A percentile compares a stretch with the other conserved stretches of the same genome.
phyloP scores from a whole-genome alignment of 768 basidiomycete genomes.

The Suillus cothurnatus region DNA sequence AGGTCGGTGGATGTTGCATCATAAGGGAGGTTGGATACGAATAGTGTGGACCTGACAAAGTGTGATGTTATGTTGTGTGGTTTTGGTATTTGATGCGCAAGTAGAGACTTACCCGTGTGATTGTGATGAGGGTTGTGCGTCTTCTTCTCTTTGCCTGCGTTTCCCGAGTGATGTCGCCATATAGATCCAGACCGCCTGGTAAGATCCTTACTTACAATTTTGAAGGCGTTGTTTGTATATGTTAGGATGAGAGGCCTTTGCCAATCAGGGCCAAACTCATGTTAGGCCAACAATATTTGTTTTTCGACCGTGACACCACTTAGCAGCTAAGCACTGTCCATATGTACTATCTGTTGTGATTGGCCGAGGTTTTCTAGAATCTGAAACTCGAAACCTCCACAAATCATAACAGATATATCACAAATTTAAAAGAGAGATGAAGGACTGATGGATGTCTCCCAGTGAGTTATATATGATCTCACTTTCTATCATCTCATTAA shows the following conservation, averaged over 20 bases:
- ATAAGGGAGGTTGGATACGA: constrained; percentile 92
- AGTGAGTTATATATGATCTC: neutral
- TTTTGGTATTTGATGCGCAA: neutral
- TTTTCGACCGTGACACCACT: neutral
- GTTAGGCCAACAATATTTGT: neutral
- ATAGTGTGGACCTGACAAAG: constrained; percentile 71
- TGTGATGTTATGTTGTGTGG: neutral
- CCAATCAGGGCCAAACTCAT: neutral
- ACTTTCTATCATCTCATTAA: neutral
- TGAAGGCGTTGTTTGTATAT: constrained; percentile 6
- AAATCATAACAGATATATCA: neutral
- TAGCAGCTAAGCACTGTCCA: neutral
- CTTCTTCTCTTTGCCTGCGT: constrained; percentile 29
- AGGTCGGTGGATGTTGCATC: constrained; percentile 89
- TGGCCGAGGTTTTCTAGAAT: neutral
- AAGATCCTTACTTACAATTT: neutral
- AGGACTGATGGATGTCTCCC: neutral
- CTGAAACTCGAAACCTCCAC: neutral
- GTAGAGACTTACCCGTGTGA: constrained; percentile 25
- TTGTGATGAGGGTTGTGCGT: constrained; percentile 10
- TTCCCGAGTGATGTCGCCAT: constrained; percentile 27
- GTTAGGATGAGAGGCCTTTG: constrained; percentile 3
- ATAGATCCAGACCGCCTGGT: neutral
- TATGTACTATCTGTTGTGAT: neutral
- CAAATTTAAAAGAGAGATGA: neutral